A percentile compares a stretch with the other conserved stretches of the same genome.
phyloP scores from a whole-genome alignment of 306 rosid species.

The Quercus rubra region DNA sequence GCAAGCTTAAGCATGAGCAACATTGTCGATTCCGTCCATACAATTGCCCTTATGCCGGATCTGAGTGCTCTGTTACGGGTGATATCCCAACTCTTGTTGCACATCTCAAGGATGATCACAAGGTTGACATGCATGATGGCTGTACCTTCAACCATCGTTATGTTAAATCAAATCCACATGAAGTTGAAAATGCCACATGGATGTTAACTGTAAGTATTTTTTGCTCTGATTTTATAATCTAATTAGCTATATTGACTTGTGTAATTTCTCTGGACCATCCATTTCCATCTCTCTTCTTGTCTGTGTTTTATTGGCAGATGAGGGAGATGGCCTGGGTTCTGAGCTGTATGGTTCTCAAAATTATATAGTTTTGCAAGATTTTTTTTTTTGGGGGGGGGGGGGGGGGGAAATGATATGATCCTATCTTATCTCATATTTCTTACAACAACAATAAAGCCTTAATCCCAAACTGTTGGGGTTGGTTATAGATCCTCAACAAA shows the following conservation, averaged over 20 bases:
- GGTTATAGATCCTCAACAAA: no score
- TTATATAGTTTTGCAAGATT: not conserved
- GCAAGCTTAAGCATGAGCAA: slow-evolving; percentile 82
- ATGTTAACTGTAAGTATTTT: slow-evolving; percentile 76
- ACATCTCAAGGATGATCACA: slow-evolving; percentile 86
- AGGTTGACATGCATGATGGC: slow-evolving; percentile 93
- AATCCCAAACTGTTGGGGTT: no score
- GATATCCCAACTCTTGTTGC: slow-evolving; percentile 73
- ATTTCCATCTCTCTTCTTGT: not conserved
- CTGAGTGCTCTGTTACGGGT: slow-evolving; percentile 80
- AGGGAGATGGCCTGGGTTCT: not conserved
- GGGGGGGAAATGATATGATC: not conserved
- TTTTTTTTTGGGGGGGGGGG: no score
- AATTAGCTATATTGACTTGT: not conserved
- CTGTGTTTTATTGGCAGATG: not conserved
- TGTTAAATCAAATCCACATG: slow-evolving; percentile 84
- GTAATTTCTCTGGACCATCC: not conserved
- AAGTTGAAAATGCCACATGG: slow-evolving; percentile 97
- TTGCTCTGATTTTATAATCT: not conserved
- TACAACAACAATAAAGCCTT: not conserved
- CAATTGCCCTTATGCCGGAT: slow-evolving; percentile 90
- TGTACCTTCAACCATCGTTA: slow-evolving; percentile 91
- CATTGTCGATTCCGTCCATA: slow-evolving; percentile 80
- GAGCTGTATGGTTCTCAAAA: not conserved
- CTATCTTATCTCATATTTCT: not conserved